These are phyloP conservation scores for Astrothelium macrocarpum DNA, from an alignment of 495 filamentous ascomycete species.

Conservation along the genomic window DNA sequence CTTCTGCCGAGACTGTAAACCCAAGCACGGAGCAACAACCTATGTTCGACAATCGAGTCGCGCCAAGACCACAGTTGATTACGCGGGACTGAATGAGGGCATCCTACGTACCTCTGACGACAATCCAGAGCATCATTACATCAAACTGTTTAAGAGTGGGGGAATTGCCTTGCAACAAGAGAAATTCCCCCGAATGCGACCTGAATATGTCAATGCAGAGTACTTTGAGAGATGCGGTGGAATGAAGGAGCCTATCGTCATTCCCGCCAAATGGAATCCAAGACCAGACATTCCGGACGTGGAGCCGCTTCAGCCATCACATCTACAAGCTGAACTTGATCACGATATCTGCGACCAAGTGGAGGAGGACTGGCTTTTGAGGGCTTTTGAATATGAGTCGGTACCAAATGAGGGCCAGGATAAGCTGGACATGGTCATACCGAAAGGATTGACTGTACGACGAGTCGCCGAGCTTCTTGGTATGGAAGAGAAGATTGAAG, in stretches of 20 bases:
- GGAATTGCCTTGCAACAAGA: conserved; percentile 54
- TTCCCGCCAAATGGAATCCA: conserved; percentile 59
- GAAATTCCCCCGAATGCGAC: conserved; percentile 55
- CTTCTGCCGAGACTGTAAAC: conserved; percentile 53
- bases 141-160: conserved; percentile 60
- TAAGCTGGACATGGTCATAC: conserved; percentile 65
- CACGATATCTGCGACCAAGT: background rate
- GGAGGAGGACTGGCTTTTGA: conserved; percentile 6
- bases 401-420: conserved; percentile 55
- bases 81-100: conserved; percentile 66
- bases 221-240: conserved; percentile 56
- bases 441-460: conserved; percentile 55
- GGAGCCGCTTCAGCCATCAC: background rate
- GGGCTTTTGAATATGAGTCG: conserved; percentile 36
- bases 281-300: conserved; percentile 18
- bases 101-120: conserved; percentile 60
- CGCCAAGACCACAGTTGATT: conserved; percentile 63
- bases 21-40: conserved; percentile 49
- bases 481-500: conserved; percentile 54
- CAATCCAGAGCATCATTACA: conserved; percentile 63
- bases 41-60: conserved; percentile 43
- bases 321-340: background rate
- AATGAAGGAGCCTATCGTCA: conserved; percentile 63
- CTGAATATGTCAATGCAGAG: conserved; percentile 57
- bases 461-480: conserved; percentile 59